phyloP scores from a whole-genome alignment of 352 stramenopile genomes.

The Phytophthora sojae region DNA sequence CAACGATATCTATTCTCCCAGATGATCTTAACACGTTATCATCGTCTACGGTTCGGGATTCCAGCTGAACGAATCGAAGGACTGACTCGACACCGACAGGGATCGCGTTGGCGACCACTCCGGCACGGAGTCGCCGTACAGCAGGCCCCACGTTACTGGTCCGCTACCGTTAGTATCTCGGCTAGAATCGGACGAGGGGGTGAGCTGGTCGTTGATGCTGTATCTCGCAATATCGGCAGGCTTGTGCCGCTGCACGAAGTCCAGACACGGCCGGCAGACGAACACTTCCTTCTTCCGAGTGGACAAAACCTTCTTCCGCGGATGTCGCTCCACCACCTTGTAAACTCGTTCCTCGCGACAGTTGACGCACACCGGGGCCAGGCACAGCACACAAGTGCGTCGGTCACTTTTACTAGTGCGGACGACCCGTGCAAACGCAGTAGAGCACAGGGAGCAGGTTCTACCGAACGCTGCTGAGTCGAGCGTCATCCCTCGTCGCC shows the following conservation, averaged over 20 bases:
- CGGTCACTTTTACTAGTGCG: conserved; percentile 30
- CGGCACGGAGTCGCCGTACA: conserved; percentile 32
- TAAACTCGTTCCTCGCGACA: conserved; percentile 36
- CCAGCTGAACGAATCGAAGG: conserved; percentile 37
- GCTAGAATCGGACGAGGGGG: conserved; percentile 32
- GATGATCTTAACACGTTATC: background rate
- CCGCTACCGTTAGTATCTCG: conserved; percentile 14
- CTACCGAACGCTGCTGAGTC: conserved; percentile 18
- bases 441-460: conserved; percentile 32
- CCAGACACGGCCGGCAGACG: conserved; percentile 33
- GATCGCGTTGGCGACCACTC: conserved; percentile 38
- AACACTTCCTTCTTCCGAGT: conserved; percentile 32
- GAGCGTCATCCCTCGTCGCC: conserved; percentile 20
- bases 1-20: too few species aligned
- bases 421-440: conserved; percentile 24
- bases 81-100: conserved; percentile 38
- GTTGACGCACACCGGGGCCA: conserved; percentile 30
- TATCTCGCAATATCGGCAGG: conserved; percentile 28
- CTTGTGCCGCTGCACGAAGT: conserved; percentile 36
- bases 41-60: background rate
- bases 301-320: conserved; percentile 29
- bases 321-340: conserved; percentile 25
- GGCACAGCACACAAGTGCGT: conserved; percentile 31
- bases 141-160: conserved; percentile 29
- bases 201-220: conserved; percentile 21